Percentiles rank a stretch among this genome's conserved stretches.
Conservation (phyloP, 495 filamentous ascomycete genomes). For the Daldinia decipiens region DNA sequence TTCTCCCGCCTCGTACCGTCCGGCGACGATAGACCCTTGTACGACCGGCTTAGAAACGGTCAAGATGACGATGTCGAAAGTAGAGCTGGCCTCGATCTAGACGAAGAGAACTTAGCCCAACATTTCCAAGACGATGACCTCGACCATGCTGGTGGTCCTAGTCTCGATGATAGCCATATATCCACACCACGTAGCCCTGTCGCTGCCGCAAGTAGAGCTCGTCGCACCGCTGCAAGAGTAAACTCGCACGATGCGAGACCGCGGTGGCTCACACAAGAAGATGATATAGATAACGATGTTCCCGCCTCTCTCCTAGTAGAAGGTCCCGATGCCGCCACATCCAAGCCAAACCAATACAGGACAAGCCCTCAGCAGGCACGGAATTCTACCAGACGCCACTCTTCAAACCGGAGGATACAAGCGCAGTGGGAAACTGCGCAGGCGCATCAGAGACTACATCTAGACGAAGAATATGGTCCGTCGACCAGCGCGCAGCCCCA, state of each 20-base stretch:
- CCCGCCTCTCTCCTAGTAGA: constrained; percentile 90
- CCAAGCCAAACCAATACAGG: constrained; percentile 40
- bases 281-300: constrained; percentile 92
- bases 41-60: constrained; percentile 72
- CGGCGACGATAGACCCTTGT: constrained; percentile 71
- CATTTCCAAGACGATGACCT: constrained; percentile 78
- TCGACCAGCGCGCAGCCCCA: constrained; percentile 51
- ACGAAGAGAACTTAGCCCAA: constrained; percentile 73
- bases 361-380: constrained; percentile 41
- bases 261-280: constrained; percentile 59
- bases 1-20: constrained; percentile 78
- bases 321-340: constrained; percentile 51
- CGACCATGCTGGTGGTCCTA: constrained; percentile 66
- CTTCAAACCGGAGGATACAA: constrained; percentile 59
- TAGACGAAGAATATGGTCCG: constrained; percentile 49
- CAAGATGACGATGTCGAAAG: constrained; percentile 76
- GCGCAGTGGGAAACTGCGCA: constrained; percentile 75
- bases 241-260: constrained; percentile 34
- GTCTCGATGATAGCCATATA: constrained; percentile 70
- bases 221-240: constrained; percentile 15
- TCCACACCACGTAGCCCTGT: constrained; percentile 64
- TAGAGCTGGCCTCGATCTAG: constrained; percentile 71
- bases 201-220: constrained; percentile 38
- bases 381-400: constrained; percentile 56
- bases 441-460: constrained; percentile 69